Evolutionary conservation across 306 rosid genomes (phyloP), one percentile per base, ranked within the genome.

Genomic region (Benincasa hispida): DNA sequence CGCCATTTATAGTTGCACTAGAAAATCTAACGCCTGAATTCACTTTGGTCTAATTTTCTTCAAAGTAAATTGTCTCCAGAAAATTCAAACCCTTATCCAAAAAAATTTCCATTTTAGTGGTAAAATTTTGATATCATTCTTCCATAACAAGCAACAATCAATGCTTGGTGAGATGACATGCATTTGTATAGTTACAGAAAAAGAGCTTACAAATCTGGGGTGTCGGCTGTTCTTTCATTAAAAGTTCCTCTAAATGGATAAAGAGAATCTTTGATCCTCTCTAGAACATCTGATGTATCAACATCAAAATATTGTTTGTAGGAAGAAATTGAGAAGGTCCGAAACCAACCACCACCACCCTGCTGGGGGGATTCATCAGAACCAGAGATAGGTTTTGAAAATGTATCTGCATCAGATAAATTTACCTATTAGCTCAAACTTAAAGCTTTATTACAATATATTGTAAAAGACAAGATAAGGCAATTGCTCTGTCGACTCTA

Each of bases 161-260:
- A 17, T 67, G 42, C 42, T 67, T n/a, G 6, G 27, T 10, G 2
- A 72, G 28, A 66, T n/a, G 73, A 19, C 12, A 34, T 24, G 10
- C 15, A 28, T 15, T 28, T 18, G 57, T 50, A 30, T 6, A 28
- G 47, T 18, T 30, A 79, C 65, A 77, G 37, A 66, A 18, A 76
- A 28, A 81, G 51, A 74, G 87, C 97, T 88, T 82, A 94, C 98
- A 94, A 82, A 82, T 94, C 98, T 51, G 98, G 98, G 83, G 84
- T 87, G 81, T 79, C 84, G 3, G 96, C 83, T 57, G 93, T 94
- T 84, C 89, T 94, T 74, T 94, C 98, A 78, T 86, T 91, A 74
- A 94, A 94, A 79, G 87, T 81, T 87, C 96, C 98, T 59, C 88
- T 88, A 84, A 91, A 91, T 79, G 98, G 98, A 80, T 89, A 82